These are phyloP conservation scores for Jasminum sambac DNA, from an alignment of 257 asterid species.

Conservation along the genomic window DNA sequence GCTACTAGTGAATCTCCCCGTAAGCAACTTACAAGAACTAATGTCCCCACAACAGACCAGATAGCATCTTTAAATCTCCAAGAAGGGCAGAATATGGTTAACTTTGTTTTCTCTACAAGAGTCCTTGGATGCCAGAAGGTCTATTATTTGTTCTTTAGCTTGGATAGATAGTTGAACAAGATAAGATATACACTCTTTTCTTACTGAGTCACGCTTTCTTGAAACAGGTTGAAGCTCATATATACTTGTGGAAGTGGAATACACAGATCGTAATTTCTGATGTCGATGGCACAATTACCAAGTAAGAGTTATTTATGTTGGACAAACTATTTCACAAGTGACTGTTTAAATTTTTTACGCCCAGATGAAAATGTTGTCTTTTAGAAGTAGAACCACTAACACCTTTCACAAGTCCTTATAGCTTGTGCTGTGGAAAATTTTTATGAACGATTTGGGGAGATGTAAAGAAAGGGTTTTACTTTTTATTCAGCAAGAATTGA, in stretches of 20 bases:
- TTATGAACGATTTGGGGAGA: not conserved
- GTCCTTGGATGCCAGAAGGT: conserved; percentile 96
- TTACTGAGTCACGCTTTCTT: conserved; percentile 16
- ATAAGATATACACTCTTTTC: conserved; percentile 3
- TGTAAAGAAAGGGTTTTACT: not conserved
- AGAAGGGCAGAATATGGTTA: conserved; percentile 96
- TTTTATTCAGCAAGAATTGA: not conserved
- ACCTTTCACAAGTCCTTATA: not conserved
- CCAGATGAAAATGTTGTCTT: not conserved
- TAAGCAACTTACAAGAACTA: conserved; percentile 79
- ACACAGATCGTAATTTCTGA: conserved; percentile 93
- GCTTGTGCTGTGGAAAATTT: too few species aligned
- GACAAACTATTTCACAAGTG: not conserved
- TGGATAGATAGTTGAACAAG: conserved; percentile 11
- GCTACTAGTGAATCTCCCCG: conserved; percentile 59
- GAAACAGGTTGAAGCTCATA: conserved; percentile 96
- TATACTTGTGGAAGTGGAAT: conserved; percentile 99
- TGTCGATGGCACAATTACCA: conserved; percentile 98
- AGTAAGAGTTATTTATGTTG: conserved; percentile 44
- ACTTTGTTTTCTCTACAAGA: conserved; percentile 76
- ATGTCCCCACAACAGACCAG: conserved; percentile 90
- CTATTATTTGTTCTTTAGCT: conserved; percentile 17
- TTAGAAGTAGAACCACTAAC: not conserved
- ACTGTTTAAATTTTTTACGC: not conserved
- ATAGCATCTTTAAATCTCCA: conserved; percentile 82